These are phyloP conservation scores for Neurospora sp. DNA, from an alignment of 2,329 filamentous ascomycete genomes.

Conservation along the genomic window DNA sequence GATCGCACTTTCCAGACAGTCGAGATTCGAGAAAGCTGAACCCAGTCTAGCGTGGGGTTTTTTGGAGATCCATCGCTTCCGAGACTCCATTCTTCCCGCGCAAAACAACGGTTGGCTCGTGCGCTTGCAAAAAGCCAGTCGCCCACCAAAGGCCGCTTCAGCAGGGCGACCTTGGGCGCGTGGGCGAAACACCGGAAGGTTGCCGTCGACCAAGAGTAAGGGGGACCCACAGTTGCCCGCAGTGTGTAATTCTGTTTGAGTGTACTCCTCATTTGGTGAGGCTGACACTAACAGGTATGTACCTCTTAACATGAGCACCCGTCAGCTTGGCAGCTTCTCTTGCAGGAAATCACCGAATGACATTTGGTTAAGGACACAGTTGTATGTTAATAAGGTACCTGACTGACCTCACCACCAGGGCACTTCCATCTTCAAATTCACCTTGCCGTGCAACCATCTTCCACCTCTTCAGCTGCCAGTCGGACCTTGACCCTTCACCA, in stretches of 20 bases:
- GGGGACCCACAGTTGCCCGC: background rate
- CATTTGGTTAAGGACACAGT: constrained; percentile 19
- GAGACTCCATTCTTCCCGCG: background rate
- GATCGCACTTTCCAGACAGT: background rate
- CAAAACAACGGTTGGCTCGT: background rate
- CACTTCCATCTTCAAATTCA: background rate
- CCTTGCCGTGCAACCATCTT: background rate
- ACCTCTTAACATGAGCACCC: background rate
- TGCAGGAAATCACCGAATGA: constrained; percentile 4
- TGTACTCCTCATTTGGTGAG: background rate
- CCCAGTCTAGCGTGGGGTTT: background rate
- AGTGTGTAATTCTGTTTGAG: background rate
- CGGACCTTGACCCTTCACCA: background rate
- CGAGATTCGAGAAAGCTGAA: background rate
- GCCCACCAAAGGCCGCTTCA: background rate
- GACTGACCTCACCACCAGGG: constrained; percentile 2
- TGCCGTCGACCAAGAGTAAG: background rate
- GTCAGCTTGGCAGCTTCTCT: constrained; percentile 5
- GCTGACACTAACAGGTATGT: background rate
- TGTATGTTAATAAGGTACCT: constrained; percentile 11
- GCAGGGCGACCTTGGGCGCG: background rate
- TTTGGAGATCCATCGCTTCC: background rate
- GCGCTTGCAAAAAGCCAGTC: background rate
- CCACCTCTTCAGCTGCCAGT: background rate
- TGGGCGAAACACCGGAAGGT: background rate